Evolutionary conservation across 2,329 filamentous ascomycete species (phyloP).

Genomic region (Colletotrichum musicola): DNA sequence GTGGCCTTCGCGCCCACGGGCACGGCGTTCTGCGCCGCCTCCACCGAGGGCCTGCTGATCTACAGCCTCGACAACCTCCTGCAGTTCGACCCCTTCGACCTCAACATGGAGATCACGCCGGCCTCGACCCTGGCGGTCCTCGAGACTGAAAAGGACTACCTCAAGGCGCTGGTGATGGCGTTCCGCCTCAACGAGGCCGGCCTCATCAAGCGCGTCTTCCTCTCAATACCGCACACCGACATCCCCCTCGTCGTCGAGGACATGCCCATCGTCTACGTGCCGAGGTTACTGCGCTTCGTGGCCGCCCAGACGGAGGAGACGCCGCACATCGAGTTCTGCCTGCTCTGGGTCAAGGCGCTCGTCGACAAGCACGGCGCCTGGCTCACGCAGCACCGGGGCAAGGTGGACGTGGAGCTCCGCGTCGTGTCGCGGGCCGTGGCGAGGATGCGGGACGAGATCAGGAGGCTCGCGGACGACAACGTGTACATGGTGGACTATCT

Average conservation of each 20-base stretch:
- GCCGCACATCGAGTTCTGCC: slow-evolving; percentile 93
- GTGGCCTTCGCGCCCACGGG: slow-evolving; percentile 92
- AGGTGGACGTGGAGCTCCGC: slow-evolving; percentile 86
- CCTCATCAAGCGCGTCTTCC: slow-evolving; percentile 87
- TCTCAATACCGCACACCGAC: slow-evolving; percentile 80
- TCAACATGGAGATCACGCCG: slow-evolving; percentile 94
- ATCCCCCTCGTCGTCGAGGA: slow-evolving; percentile 83
- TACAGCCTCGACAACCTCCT: slow-evolving; percentile 89
- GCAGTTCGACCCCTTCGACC: slow-evolving; percentile 95
- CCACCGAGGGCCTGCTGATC: slow-evolving; percentile 92
- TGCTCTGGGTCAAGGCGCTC: slow-evolving; percentile 89
- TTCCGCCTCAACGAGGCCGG: slow-evolving; percentile 92
- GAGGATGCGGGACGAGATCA: slow-evolving; percentile 85
- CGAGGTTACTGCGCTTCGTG: slow-evolving; percentile 86
- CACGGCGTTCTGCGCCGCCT: slow-evolving; percentile 91
- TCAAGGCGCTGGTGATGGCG: slow-evolving; percentile 95
- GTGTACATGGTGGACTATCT: slow-evolving; percentile 91
- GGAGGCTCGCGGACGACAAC: slow-evolving; percentile 87
- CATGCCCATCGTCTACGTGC: slow-evolving; percentile 87
- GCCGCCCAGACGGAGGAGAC: slow-evolving; percentile 89
- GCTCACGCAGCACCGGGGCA: slow-evolving; percentile 83
- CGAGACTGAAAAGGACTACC: slow-evolving; percentile 79
- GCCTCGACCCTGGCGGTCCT: slow-evolving; percentile 81
- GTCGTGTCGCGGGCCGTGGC: slow-evolving; percentile 84
- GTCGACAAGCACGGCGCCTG: slow-evolving; percentile 87